These are phyloP conservation scores for Debaryomyces psychrophilus DNA, from an alignment of 1,139 yeast genomes.

Conservation along the genomic window DNA sequence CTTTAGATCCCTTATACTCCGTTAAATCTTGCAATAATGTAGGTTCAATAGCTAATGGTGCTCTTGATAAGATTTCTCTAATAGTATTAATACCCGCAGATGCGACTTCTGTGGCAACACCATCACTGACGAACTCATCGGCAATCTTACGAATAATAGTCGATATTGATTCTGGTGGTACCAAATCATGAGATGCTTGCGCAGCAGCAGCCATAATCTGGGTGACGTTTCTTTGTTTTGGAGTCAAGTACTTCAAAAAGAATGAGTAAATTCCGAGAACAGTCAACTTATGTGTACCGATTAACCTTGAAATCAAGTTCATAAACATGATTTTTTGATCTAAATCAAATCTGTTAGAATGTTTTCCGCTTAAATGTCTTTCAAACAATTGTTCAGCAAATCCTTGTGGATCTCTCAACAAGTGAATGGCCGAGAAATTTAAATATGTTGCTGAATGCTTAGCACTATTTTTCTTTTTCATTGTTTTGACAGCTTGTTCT, in stretches of 20 bases:
- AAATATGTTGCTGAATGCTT: conserved; percentile 70
- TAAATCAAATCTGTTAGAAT: conserved; percentile 66
- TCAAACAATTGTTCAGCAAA: conserved; percentile 85
- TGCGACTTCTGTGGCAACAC: conserved; percentile 97
- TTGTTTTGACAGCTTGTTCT: conserved; percentile 67
- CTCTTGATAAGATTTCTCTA: conserved; percentile 87
- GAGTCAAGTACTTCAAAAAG: conserved; percentile 86
- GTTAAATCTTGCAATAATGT: conserved; percentile 84
- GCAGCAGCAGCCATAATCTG: conserved; percentile 97
- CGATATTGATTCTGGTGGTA: conserved; percentile 88
- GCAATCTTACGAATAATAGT: conserved; percentile 89
- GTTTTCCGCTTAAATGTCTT: conserved; percentile 70
- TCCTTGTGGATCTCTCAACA: conserved; percentile 95
- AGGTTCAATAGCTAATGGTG: conserved; percentile 90
- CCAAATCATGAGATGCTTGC: conserved; percentile 93
- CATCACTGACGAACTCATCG: conserved; percentile 96
- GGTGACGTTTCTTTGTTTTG: conserved; percentile 92
- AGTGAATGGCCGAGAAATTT: conserved; percentile 92
- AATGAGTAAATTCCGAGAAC: conserved; percentile 88
- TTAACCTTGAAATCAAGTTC: conserved; percentile 82
- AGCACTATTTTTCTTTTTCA: conserved; percentile 60
- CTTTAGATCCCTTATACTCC: conserved; percentile 88
- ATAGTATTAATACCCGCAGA: conserved; percentile 97
- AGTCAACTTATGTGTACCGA: conserved; percentile 92
- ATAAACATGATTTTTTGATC: conserved; percentile 88